Base-by-base conservation (phyloP, 371 early-diverging fungal genomes). In the Nematocida sp. region DNA sequence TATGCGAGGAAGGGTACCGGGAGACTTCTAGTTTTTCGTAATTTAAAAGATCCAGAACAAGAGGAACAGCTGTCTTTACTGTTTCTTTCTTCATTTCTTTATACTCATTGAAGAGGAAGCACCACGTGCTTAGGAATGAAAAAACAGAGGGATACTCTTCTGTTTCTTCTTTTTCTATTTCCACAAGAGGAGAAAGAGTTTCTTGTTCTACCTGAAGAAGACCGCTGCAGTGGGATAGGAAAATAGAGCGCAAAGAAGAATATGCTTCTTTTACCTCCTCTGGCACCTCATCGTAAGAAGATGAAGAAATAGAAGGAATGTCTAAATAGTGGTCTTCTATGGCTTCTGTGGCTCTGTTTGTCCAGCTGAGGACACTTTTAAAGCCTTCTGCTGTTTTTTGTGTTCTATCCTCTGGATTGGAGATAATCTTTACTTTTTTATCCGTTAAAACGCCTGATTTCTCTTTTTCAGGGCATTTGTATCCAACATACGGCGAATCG, bases 31-130 rank as follows among this genome's bases (percentile, higher is more conserved):
- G 49, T 23, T 59, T 50, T 23, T 71, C 75, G 7, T 61, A 71
- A 16, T 54, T n/a, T 0, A 60, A 38, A 33, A 61, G 33, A 36
- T 71, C 75, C 11, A 63, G 35, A 9, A 71, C 49, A n/a, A 71
- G 7, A 30, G 75, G 64, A 40, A 63, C 48, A 39, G 59, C 51
- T 7, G 40, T 49, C 42, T 71, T 71, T 7, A 33, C 20, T 26
- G 57, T 71, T 13, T 48, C 35, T n/a, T n/a, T 23, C 0, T 57
- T 71, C 2, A 71, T 18, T 5, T 13, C 4, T 5, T 33, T 33
- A 39, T 71, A 63, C 51, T 71, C 75, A 18, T 71, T 48, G 30
- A 71, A 71, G 20, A 61, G 25, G 38, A 61, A 71, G 23, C 47
- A 61, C 75, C 75, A 71, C 32, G 60, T 59, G 0, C 48, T 48